Percentiles rank a stretch among this genome's conserved stretches.
Conservation (phyloP, 2,329 filamentous ascomycete species). For the Fusarium circinatum region DNA sequence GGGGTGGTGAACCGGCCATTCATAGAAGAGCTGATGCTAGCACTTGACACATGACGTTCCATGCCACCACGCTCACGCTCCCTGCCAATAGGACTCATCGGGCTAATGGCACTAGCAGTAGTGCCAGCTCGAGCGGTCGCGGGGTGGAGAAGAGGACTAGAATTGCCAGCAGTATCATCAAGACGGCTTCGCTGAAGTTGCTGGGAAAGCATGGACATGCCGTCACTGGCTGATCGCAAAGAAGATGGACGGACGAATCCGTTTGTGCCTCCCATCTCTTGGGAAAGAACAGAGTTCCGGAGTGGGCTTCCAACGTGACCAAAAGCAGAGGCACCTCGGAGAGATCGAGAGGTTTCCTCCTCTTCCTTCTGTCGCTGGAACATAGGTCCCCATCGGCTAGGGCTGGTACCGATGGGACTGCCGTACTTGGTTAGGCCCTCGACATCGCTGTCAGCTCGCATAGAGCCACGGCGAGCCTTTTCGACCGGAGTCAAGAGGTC, state of each 20-base stretch:
- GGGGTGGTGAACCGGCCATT: slow-evolving; percentile 70
- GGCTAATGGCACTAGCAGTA: slow-evolving; percentile 54
- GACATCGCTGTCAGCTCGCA: slow-evolving; percentile 65
- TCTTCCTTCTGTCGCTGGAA: slow-evolving; percentile 71
- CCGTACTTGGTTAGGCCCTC: slow-evolving; percentile 67
- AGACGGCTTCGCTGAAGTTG: slow-evolving; percentile 70
- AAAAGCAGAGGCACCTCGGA: slow-evolving; percentile 63
- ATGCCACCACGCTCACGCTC: slow-evolving; percentile 50
- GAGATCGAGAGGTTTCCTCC: slow-evolving; percentile 57
- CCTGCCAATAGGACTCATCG: slow-evolving; percentile 53
- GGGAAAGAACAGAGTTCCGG: slow-evolving; percentile 70
- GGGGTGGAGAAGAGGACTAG: slow-evolving; percentile 63
- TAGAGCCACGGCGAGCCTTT: slow-evolving; percentile 71
- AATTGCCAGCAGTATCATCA: slow-evolving; percentile 56
- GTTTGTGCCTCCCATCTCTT: slow-evolving; percentile 58
- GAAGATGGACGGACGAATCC: slow-evolving; percentile 53
- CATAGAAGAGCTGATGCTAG: slow-evolving; percentile 64
- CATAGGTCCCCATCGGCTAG: slow-evolving; percentile 69
- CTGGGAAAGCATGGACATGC: slow-evolving; percentile 68
- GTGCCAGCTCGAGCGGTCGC: slow-evolving; percentile 51
- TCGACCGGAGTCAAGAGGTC: slow-evolving; percentile 74
- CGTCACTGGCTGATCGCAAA: slow-evolving; percentile 58
- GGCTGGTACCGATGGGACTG: slow-evolving; percentile 68
- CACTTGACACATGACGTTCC: slow-evolving; percentile 69
- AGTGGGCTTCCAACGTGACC: slow-evolving; percentile 74